Evolutionary conservation across 805 yeast genomes (phyloP), one percentile per base, ranked within the genome.

Genomic region (Ascoidea rubescens): DNA sequence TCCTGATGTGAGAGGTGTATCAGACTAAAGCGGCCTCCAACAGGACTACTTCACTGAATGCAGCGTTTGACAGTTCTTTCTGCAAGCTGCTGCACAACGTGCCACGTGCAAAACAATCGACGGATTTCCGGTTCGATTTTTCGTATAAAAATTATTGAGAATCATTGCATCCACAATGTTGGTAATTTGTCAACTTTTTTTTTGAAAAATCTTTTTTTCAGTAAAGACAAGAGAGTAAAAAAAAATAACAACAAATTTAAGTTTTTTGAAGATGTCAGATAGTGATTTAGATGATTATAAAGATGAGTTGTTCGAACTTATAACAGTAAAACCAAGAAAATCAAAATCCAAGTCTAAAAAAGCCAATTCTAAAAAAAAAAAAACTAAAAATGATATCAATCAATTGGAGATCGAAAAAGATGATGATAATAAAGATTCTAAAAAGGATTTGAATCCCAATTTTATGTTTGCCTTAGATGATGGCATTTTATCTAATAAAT

Each of bases 1-100:
- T 84, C 81, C 77, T 2, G 3, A 2, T 21, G 28, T 21, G 28
- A 21, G 3, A 21, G 28, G 28, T 21, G 28, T 21, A 21, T 21
- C 28, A 21, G 28, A 21, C 28, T 21, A 21, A 21, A 21, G 28
- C 3, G 28, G 28, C 28, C 28, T 21, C 3, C 28, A 21, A 21
- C 28, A 21, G 28, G 28, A 21, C 28, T 21, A 3, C 28, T 2
- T 21, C 28, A 21, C 28, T 3, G 3, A 21, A 21, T 21, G 28
- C 28, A 21, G 28, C 3, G 28, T 21, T 21, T 21, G 28, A 21
- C 28, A 21, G 28, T 21, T 21, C 2, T 21, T 21, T 21, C 2
- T 21, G 28, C 28, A 21, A 3, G 28, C 28, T 21, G 3, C 2
- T 21, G 28, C 28, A 3, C 28, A 21, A 21, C 28, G 28, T 21